phyloP scores from a whole-genome alignment of 176 grass and related monocot species.

The Miscanthus lutarioriparius region DNA sequence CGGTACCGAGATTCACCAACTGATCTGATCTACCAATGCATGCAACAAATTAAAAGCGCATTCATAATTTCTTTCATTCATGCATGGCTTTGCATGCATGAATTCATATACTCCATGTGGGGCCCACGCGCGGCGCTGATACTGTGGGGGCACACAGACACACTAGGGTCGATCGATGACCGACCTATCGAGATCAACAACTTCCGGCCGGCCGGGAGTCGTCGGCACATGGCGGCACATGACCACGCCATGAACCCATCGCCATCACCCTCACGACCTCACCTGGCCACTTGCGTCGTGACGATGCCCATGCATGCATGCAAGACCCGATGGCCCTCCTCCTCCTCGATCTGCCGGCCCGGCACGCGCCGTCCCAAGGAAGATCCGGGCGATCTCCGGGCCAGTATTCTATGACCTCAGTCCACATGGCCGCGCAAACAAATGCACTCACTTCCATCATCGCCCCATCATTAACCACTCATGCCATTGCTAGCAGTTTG shows the following conservation, averaged over 20 bases:
- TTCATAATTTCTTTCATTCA: no score
- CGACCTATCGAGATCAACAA: slow-evolving; percentile 1
- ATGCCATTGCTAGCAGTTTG: background rate
- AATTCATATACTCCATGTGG: no score
- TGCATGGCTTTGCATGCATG: no score
- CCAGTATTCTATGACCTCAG: slow-evolving; percentile 33
- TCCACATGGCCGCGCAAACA: background rate
- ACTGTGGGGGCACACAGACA: no score
- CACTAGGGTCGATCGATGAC: no score
- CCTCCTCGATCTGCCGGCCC: background rate
- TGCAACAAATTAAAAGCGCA: no score
- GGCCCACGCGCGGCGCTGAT: no score
- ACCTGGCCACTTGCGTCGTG: no score
- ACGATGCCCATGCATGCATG: background rate
- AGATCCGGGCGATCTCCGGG: slow-evolving; percentile 33
- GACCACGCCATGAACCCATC: background rate
- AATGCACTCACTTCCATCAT: background rate
- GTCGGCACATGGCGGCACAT: slow-evolving; percentile 53
- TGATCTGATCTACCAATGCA: background rate
- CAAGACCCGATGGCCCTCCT: no score
- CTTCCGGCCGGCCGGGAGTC: background rate
- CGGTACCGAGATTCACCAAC: slow-evolving; percentile 12
- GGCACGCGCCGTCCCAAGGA: slow-evolving; percentile 21
- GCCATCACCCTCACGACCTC: background rate
- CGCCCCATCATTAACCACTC: background rate